phyloP scores from a whole-genome alignment of 1,284 basidiomycete species.

The Grifola frondosa region DNA sequence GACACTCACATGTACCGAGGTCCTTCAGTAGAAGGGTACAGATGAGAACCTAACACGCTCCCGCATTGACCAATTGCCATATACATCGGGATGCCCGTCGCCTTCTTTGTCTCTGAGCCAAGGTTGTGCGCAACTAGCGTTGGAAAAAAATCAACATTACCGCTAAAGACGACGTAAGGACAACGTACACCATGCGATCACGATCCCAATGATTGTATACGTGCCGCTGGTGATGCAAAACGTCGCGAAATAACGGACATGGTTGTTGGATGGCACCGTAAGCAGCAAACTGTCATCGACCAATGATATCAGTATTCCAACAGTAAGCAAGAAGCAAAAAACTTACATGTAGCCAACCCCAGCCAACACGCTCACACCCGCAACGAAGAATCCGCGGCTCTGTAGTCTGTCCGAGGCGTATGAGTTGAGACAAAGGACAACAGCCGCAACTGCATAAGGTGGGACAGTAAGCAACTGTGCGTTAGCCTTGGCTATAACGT shows the following conservation, averaged over 20 bases:
- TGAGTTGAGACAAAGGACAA: slow-evolving; percentile 64
- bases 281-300: slow-evolving; percentile 47
- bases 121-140: slow-evolving; percentile 66
- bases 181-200: slow-evolving; percentile 71
- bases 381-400: slow-evolving; percentile 64
- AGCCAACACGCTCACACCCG: slow-evolving; percentile 46
- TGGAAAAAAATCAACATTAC: not conserved
- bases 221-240: slow-evolving; percentile 72
- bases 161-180: not conserved
- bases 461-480: slow-evolving; percentile 79
- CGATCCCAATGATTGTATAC: slow-evolving; percentile 64
- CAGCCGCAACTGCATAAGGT: slow-evolving; percentile 74
- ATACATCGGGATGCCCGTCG: slow-evolving; percentile 72
- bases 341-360: slow-evolving; percentile 68
- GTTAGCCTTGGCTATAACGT: slow-evolving; percentile 42
- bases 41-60: slow-evolving; percentile 68
- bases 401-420: slow-evolving; percentile 73
- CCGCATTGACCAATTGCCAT: slow-evolving; percentile 77
- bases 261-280: slow-evolving; percentile 42
- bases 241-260: slow-evolving; percentile 63
- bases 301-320: not conserved
- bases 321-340: not conserved
- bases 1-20: slow-evolving; percentile 57
- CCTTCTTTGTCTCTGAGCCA: slow-evolving; percentile 76
- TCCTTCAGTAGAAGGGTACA: slow-evolving; percentile 63